phyloP scores from a whole-genome alignment of 1,284 basidiomycete genomes.

The Ceratobasidium sp. region DNA sequence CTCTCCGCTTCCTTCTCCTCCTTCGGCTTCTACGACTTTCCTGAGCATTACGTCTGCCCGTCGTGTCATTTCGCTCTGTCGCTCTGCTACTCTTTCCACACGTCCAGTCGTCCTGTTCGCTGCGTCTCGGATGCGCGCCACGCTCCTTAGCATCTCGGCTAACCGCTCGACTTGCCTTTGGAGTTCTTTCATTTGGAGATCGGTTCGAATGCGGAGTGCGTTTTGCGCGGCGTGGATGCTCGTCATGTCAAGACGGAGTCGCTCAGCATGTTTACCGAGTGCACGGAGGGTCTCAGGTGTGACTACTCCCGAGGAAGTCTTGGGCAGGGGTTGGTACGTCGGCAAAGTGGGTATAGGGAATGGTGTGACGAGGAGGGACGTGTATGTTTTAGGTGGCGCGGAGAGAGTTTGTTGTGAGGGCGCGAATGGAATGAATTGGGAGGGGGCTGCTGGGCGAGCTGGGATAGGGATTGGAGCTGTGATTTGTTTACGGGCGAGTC shows the following conservation, averaged over 20 bases:
- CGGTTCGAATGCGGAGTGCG: slow-evolving; percentile 71
- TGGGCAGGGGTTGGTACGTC: slow-evolving; percentile 26
- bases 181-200: slow-evolving; percentile 82
- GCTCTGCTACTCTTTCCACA: slow-evolving; percentile 66
- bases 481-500: slow-evolving; percentile 67
- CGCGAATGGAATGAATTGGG: slow-evolving; percentile 20
- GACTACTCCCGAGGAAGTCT: slow-evolving; percentile 47
- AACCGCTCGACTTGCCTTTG: slow-evolving; percentile 71
- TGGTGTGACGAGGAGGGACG: slow-evolving; percentile 4
- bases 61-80: slow-evolving; percentile 73
- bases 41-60: slow-evolving; percentile 82
- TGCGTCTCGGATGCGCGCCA: slow-evolving; percentile 55
- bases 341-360: neutral
- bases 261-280: slow-evolving; percentile 55
- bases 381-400: slow-evolving; percentile 26
- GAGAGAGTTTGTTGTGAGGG: slow-evolving; percentile 19
- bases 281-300: slow-evolving; percentile 53
- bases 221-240: slow-evolving; percentile 65
- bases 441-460: slow-evolving; percentile 43
- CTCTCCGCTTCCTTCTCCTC: slow-evolving; percentile 72
- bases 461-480: slow-evolving; percentile 68
- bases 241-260: slow-evolving; percentile 53
- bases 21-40: slow-evolving; percentile 82
- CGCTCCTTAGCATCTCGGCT: slow-evolving; percentile 56
- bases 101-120: slow-evolving; percentile 59